Evolutionary conservation across 192 early-diverging fungal species (phyloP).

Genomic region (Coemansia sp.): DNA sequence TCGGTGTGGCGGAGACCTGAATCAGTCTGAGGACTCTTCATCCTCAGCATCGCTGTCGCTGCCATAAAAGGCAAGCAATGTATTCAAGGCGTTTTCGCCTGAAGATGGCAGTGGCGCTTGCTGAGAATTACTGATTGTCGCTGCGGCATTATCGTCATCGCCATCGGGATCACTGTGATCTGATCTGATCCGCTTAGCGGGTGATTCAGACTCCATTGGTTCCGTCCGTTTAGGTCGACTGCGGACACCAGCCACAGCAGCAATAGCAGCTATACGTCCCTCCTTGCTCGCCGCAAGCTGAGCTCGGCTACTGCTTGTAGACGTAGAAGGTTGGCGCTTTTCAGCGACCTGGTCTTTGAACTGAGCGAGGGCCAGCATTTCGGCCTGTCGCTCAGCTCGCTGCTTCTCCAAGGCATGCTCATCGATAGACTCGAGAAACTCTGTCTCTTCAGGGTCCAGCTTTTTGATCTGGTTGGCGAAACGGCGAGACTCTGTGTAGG

Average conservation of each 20-base stretch:
- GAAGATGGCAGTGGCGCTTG: neutral
- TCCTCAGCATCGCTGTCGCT: slow-evolving; percentile 13
- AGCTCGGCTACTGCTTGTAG: neutral
- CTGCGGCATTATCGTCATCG: neutral
- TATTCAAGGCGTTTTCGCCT: neutral
- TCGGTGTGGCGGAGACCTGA: neutral
- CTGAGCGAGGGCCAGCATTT: slow-evolving; percentile 21
- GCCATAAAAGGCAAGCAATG: slow-evolving; percentile 26
- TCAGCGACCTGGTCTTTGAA: slow-evolving; percentile 34
- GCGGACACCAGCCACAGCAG: slow-evolving; percentile 3
- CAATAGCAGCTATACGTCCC: neutral
- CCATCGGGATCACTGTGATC: neutral
- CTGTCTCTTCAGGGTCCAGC: slow-evolving; percentile 70
- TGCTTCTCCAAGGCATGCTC: slow-evolving; percentile 27
- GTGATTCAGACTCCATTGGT: neutral
- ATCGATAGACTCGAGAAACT: slow-evolving; percentile 65
- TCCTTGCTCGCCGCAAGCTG: neutral
- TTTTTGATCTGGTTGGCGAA: slow-evolving; percentile 61
- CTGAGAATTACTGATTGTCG: neutral
- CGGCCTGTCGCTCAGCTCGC: slow-evolving; percentile 11
- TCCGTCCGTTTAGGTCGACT: neutral
- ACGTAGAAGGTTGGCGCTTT: slow-evolving; percentile 6
- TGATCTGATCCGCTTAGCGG: neutral
- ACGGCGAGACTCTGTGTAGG: slow-evolving; percentile 59
- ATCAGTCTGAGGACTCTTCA: neutral